A percentile compares a stretch with the other conserved stretches of the same genome.
These are phyloP conservation scores for Neurospora tetraspora DNA, from an alignment of 495 filamentous ascomycete species.

Conservation along the genomic window DNA sequence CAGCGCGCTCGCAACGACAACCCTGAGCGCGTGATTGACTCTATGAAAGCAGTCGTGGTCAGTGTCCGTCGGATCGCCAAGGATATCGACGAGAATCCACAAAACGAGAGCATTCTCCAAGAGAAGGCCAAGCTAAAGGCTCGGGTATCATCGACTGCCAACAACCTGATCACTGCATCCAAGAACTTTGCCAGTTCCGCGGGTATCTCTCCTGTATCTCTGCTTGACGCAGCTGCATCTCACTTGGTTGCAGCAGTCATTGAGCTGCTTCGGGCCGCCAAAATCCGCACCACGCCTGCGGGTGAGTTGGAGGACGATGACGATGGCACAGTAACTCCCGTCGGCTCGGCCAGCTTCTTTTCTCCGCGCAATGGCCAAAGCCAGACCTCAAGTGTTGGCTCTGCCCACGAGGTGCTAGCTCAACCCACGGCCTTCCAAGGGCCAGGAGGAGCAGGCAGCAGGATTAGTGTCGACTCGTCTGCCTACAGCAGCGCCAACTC, in stretches of 20 bases:
- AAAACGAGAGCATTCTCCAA: slow-evolving; percentile 34
- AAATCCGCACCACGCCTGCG: slow-evolving; percentile 65
- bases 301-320: slow-evolving; percentile 71
- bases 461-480: slow-evolving; percentile 40
- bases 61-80: slow-evolving; percentile 71
- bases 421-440: slow-evolving; percentile 39
- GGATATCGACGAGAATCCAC: slow-evolving; percentile 55
- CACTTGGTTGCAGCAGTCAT: slow-evolving; percentile 80
- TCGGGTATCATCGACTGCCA: slow-evolving; percentile 79
- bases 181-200: slow-evolving; percentile 76
- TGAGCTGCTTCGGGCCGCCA: slow-evolving; percentile 71
- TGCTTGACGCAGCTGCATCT: slow-evolving; percentile 91
- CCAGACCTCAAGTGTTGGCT: slow-evolving; percentile 19
- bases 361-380: slow-evolving; percentile 32
- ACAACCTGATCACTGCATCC: slow-evolving; percentile 87
- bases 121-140: slow-evolving; percentile 60
- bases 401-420: slow-evolving; percentile 25
- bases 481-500: slow-evolving; percentile 46
- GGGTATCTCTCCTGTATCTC: slow-evolving; percentile 86
- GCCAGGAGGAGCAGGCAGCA: slow-evolving; percentile 19
- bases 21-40: slow-evolving; percentile 59
- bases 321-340: slow-evolving; percentile 46
- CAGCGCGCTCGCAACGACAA: slow-evolving; percentile 62
- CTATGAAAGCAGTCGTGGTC: slow-evolving; percentile 73
- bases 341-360: slow-evolving; percentile 44